Percentiles rank a stretch among this genome's conserved stretches.
phyloP scores from a whole-genome alignment of 371 early-diverging fungal species.

The Syncephalastrum monosporum region DNA sequence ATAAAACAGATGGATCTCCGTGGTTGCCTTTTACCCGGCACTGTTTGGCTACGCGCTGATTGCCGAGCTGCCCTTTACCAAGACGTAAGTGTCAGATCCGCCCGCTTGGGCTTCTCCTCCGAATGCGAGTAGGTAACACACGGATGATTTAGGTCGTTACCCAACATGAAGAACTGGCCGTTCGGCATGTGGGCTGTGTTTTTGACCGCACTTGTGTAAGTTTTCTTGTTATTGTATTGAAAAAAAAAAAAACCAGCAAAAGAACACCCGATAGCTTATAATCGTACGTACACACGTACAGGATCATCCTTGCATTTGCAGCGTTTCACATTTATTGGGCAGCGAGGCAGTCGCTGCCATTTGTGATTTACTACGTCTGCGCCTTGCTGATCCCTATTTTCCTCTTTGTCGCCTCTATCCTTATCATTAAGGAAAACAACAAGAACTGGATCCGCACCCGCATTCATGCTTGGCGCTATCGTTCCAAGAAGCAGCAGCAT shows the following conservation, averaged over 20 bases:
- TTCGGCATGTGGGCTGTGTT: constrained; percentile 68
- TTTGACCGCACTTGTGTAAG: constrained; percentile 52
- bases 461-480: constrained; percentile 9
- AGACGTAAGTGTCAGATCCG: constrained; percentile 31
- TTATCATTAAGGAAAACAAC: constrained; percentile 47
- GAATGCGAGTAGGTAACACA: no score
- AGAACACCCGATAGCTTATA: background rate
- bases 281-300: constrained; percentile 7
- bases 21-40: constrained; percentile 73
- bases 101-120: no score
- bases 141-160: constrained; percentile 42
- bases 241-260: no score
- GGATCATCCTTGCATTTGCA: constrained; percentile 56
- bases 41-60: constrained; percentile 65
- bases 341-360: constrained; percentile 24
- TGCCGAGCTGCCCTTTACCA: constrained; percentile 72
- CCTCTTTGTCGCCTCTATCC: constrained; percentile 38
- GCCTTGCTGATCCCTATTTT: constrained; percentile 55
- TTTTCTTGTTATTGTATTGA: no score
- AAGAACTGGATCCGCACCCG: constrained; percentile 32
- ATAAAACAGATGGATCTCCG: constrained; percentile 62
- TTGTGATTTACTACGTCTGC: constrained; percentile 59
- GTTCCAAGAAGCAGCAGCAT: constrained; percentile 4
- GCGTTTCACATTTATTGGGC: constrained; percentile 63
- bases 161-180: constrained; percentile 71